A percentile compares a stretch with the other conserved stretches of the same genome.
Evolutionary conservation across 768 basidiomycete species (phyloP).

Genomic region (Leucocoprinus birnbaumii): DNA sequence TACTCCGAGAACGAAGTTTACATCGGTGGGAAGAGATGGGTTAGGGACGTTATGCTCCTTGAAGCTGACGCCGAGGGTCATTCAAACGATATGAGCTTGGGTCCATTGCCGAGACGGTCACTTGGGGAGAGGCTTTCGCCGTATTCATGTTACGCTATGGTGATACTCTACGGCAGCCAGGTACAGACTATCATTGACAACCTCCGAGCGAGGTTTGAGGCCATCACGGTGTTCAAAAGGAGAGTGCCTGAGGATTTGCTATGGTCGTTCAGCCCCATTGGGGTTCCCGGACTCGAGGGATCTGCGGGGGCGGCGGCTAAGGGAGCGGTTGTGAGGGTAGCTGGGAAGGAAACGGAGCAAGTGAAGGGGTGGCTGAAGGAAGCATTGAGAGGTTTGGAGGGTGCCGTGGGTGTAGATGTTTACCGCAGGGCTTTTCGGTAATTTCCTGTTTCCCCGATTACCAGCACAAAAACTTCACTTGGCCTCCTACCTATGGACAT

Average conservation of each 20-base stretch:
- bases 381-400: constrained; percentile 47
- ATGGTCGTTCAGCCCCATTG: constrained; percentile 77
- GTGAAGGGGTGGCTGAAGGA: constrained; percentile 70
- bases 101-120: constrained; percentile 36
- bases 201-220: constrained; percentile 47
- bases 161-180: constrained; percentile 75
- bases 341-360: constrained; percentile 72
- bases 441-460: too few species aligned
- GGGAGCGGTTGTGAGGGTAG: constrained; percentile 75
- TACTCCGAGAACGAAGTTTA: constrained; percentile 84
- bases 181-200: constrained; percentile 43
- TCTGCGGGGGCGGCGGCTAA: constrained; percentile 40
- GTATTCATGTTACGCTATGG: constrained; percentile 88
- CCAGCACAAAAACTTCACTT: too few species aligned
- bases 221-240: constrained; percentile 62
- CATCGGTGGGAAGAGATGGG: constrained; percentile 60
- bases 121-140: constrained; percentile 66
- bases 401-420: constrained; percentile 58
- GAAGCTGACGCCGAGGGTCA: constrained; percentile 41
- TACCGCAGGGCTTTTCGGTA: constrained; percentile 63
- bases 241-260: constrained; percentile 59
- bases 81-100: constrained; percentile 9
- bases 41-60: constrained; percentile 76
- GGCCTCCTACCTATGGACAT: too few species aligned
- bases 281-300: not conserved